Evolutionary conservation across 2,329 filamentous ascomycete genomes (phyloP).

Genomic region (Grosmannia huntii): DNA sequence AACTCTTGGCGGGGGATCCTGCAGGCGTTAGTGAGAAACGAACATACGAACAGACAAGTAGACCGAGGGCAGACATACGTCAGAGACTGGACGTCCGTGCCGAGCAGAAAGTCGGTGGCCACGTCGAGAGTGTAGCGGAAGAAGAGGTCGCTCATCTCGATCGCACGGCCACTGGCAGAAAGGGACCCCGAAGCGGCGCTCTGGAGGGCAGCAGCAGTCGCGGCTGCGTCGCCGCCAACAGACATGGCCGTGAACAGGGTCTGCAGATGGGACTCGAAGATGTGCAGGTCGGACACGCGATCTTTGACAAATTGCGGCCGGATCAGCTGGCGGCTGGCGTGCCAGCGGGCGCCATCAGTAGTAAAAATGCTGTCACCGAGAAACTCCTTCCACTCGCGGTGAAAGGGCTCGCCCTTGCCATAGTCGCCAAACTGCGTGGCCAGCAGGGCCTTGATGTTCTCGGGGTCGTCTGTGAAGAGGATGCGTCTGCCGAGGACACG

Average conservation of each 20-base stretch:
- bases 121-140: conserved; percentile 79
- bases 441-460: conserved; percentile 87
- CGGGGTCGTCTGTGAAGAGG: conserved; percentile 67
- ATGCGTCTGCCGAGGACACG: conserved; percentile 43
- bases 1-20: conserved; percentile 52
- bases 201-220: conserved; percentile 43
- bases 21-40: neutral
- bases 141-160: conserved; percentile 66
- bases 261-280: conserved; percentile 69
- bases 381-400: conserved; percentile 61
- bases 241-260: conserved; percentile 57
- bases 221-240: conserved; percentile 41
- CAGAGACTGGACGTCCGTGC: conserved; percentile 56
- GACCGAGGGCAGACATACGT: conserved; percentile 23
- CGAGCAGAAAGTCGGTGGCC: conserved; percentile 76
- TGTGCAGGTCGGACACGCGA: conserved; percentile 67
- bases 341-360: conserved; percentile 71
- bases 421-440: conserved; percentile 77
- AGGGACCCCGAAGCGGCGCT: conserved; percentile 34
- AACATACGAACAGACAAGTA: neutral
- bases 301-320: conserved; percentile 80
- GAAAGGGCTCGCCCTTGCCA: conserved; percentile 68
- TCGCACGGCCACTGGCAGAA: conserved; percentile 45
- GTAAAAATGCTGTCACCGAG: conserved; percentile 67
- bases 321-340: conserved; percentile 66